phyloP scores from a whole-genome alignment of 345 rosid species.

The Kandelia obovata region DNA sequence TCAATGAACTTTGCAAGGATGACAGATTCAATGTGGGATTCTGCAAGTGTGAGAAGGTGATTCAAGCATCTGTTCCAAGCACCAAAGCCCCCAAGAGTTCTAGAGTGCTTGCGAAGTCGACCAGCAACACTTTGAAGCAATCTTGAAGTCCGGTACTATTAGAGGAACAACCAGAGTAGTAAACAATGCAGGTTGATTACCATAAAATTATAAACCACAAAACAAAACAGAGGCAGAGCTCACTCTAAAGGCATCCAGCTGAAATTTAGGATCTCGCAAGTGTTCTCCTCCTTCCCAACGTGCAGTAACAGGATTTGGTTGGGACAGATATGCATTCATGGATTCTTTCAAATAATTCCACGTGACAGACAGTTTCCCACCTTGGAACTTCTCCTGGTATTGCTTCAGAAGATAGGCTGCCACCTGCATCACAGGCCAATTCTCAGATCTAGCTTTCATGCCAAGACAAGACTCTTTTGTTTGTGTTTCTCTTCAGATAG shows the following conservation, averaged over 20 bases:
- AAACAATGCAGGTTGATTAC: not conserved
- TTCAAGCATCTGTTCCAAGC: conserved; percentile 99
- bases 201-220: conserved; percentile 4
- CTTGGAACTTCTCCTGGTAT: conserved; percentile 87
- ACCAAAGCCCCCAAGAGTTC: conserved; percentile 83
- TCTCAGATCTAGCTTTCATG: conserved; percentile 13
- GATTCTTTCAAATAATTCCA: conserved; percentile 97
- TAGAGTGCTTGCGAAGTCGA: conserved; percentile 73
- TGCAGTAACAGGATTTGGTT: conserved; percentile 92
- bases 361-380: conserved; percentile 85
- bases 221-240: conserved; percentile 25
- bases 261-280: conserved; percentile 88
- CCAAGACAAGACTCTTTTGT: not conserved
- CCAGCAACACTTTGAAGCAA: conserved; percentile 82
- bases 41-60: conserved; percentile 95
- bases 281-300: conserved; percentile 96
- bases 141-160: conserved; percentile 93
- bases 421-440: conserved; percentile 47
- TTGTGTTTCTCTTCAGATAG: not conserved
- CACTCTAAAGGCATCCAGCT: conserved; percentile 93
- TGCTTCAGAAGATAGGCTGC: conserved; percentile 88
- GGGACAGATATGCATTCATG: conserved; percentile 81
- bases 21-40: conserved; percentile 93
- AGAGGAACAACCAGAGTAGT: conserved; percentile 7
- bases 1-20: conserved; percentile 86